These are phyloP conservation scores for Trypanosoma brucei DNA, from an alignment of 208 protist genomes.

Conservation along the genomic window DNA sequence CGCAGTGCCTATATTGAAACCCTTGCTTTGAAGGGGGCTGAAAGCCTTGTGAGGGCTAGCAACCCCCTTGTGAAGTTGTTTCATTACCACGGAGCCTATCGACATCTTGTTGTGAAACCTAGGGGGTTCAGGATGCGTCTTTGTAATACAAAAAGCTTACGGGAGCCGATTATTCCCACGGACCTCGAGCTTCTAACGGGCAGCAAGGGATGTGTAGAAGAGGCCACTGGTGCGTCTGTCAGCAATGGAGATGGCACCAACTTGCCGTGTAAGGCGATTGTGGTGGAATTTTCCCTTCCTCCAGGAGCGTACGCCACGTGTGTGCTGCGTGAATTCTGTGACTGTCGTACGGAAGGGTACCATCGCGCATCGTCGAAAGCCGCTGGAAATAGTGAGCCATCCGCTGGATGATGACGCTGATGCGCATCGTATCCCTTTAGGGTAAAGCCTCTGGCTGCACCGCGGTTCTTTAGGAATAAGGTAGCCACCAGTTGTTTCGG, in stretches of 20 bases:
- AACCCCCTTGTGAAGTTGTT: slow-evolving; percentile 69
- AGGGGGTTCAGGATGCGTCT: slow-evolving; percentile 31
- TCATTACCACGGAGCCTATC: slow-evolving; percentile 89
- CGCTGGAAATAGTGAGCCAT: not conserved
- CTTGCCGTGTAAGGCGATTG: slow-evolving; percentile 24
- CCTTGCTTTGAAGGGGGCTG: slow-evolving; percentile 26
- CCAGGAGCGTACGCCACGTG: slow-evolving; percentile 84
- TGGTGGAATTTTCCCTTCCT: slow-evolving; percentile 73
- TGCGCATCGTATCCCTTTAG: no score
- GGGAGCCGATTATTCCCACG: slow-evolving; percentile 48
- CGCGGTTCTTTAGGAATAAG: no score
- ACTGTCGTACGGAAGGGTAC: slow-evolving; percentile 38
- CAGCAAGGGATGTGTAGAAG: not conserved
- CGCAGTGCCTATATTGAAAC: slow-evolving; percentile 45
- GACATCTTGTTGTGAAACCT: slow-evolving; percentile 52
- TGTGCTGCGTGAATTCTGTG: slow-evolving; percentile 76
- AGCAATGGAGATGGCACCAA: slow-evolving; percentile 3
- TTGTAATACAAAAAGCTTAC: slow-evolving; percentile 26
- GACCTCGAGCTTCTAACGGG: slow-evolving; percentile 46
- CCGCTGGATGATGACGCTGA: not conserved
- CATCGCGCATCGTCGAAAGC: slow-evolving; percentile 5
- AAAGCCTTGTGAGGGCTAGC: slow-evolving; percentile 24
- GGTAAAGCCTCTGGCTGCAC: no score
- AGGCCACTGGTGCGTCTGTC: not conserved
- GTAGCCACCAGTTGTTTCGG: no score